Conservation (phyloP, 208 protist species). For the Leishmania tarentolae region DNA sequence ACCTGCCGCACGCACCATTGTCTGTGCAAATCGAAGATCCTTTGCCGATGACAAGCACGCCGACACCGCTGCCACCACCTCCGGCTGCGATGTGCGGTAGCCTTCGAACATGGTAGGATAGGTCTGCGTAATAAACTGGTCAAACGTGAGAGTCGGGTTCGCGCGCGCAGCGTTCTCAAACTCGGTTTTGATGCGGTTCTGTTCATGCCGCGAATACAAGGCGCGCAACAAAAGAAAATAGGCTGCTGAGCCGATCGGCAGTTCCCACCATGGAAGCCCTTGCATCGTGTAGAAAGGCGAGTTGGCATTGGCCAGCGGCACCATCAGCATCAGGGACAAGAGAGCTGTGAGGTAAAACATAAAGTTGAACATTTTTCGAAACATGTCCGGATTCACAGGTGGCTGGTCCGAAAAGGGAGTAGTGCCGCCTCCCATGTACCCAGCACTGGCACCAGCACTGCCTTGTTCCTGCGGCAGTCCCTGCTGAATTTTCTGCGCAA, state of each 20-base stretch:
- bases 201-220: constrained; percentile 61
- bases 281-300: constrained; percentile 71
- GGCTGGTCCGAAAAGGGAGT: constrained; percentile 11
- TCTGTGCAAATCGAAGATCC: constrained; percentile 65
- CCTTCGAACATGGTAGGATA: constrained; percentile 82
- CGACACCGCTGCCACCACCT: constrained; percentile 72
- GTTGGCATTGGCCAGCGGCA: constrained; percentile 50
- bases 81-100: constrained; percentile 70
- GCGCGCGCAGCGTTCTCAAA: constrained; percentile 51
- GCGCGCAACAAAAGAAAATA: constrained; percentile 69
- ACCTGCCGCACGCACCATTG: constrained; percentile 69
- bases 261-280: constrained; percentile 77
- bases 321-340: constrained; percentile 50
- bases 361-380: constrained; percentile 48
- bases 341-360: constrained; percentile 65
- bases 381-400: constrained; percentile 18
- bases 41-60: constrained; percentile 58
- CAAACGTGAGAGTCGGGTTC: constrained; percentile 70
- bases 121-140: constrained; percentile 72
- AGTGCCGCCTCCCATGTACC: constrained; percentile 6
- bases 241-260: constrained; percentile 61
- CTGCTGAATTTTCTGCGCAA: constrained; percentile 76
- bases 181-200: constrained; percentile 76
- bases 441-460: constrained; percentile 6
- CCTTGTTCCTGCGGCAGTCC: constrained; percentile 40